phyloP scores from a whole-genome alignment of 2,329 filamentous ascomycete species.

The Cladophialophora bantiana region DNA sequence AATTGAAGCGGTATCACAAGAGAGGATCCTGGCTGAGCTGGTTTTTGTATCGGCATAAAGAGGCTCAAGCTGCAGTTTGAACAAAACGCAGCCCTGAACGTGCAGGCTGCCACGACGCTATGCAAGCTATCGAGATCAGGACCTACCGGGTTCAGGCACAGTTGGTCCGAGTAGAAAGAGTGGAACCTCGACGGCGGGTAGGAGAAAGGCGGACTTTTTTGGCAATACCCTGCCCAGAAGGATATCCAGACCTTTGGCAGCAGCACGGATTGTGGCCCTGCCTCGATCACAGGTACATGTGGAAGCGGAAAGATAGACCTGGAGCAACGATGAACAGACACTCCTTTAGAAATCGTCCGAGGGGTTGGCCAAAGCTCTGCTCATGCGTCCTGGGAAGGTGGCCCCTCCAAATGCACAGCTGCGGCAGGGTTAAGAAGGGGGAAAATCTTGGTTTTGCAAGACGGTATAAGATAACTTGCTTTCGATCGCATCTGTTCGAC shows the following conservation, averaged over 20 bases:
- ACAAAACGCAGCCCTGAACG: conserved; percentile 3
- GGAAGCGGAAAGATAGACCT: neutral
- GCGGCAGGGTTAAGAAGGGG: neutral
- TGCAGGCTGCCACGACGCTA: conserved; percentile 5
- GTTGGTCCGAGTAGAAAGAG: neutral
- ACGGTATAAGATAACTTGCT: neutral
- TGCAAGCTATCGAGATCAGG: neutral
- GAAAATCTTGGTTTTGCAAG: neutral
- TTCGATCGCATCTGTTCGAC: neutral
- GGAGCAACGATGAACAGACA: neutral
- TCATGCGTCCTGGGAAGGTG: neutral
- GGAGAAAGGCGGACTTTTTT: neutral
- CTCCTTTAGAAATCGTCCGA: neutral
- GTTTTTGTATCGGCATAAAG: neutral
- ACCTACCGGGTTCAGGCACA: neutral
- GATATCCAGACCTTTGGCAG: neutral
- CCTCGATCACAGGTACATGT: neutral
- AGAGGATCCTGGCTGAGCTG: neutral
- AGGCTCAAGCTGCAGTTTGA: conserved; percentile 12
- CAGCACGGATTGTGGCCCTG: neutral
- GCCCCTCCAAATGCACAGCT: neutral
- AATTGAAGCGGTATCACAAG: neutral
- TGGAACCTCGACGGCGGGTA: neutral
- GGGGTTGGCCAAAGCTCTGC: neutral
- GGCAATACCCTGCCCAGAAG: neutral